A percentile compares a stretch with the other conserved stretches of the same genome.
phyloP scores from a whole-genome alignment of 305 asterid species.

The Caryopteris hybrid region DNA sequence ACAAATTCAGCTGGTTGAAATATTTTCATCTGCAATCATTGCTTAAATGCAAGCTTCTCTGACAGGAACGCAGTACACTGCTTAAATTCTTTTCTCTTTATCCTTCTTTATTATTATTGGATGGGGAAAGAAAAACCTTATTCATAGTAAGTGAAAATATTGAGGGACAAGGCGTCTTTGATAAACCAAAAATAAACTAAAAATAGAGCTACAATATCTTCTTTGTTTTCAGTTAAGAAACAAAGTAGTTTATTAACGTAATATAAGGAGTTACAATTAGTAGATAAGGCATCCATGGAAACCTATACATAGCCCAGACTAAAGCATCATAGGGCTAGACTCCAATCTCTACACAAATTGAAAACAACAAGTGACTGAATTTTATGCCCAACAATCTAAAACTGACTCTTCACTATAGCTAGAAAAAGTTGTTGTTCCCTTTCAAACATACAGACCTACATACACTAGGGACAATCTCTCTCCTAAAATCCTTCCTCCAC shows the following conservation, averaged over 20 bases:
- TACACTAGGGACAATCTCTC: background rate
- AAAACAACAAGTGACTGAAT: background rate
- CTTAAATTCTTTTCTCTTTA: background rate
- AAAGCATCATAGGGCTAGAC: background rate
- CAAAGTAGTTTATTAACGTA: background rate
- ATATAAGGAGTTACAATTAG: background rate
- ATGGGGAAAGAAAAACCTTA: no score
- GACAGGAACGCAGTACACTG: background rate
- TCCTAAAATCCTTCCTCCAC: background rate
- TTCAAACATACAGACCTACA: background rate
- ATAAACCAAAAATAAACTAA: background rate
- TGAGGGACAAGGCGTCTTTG: background rate
- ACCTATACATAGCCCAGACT: background rate
- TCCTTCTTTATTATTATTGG: background rate
- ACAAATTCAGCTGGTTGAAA: background rate
- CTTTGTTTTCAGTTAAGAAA: background rate
- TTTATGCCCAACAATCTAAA: background rate
- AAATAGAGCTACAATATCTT: background rate
- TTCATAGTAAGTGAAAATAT: background rate
- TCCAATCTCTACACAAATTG: background rate
- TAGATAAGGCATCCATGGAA: background rate
- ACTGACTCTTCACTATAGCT: background rate
- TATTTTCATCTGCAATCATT: background rate
- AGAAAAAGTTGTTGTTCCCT: background rate
- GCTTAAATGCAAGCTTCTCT: constrained; percentile 4